A percentile compares a stretch with the other conserved stretches of the same genome.
phyloP scores from a whole-genome alignment of 164 flowering plant genomes.

The Litsea cubeba region DNA sequence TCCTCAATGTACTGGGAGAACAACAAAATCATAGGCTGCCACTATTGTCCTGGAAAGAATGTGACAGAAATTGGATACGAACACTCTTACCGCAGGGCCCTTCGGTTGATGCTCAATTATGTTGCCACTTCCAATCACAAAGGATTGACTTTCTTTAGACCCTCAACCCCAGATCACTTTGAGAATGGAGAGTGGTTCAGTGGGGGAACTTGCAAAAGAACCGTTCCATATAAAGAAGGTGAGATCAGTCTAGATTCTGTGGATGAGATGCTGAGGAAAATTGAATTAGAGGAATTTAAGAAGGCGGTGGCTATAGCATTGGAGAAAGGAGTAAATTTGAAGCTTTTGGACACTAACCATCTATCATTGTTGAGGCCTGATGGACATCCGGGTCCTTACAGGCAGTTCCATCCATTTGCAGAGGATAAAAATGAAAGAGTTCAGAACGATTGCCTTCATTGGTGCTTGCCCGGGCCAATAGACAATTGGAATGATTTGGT shows the following conservation, averaged over 20 bases:
- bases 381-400: slow-evolving; percentile 86
- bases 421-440: slow-evolving; percentile 45
- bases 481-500: slow-evolving; percentile 83
- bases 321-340: slow-evolving; percentile 41
- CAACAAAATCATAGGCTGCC: slow-evolving; percentile 61
- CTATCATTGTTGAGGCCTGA: slow-evolving; percentile 36
- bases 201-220: slow-evolving; percentile 71
- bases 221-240: slow-evolving; percentile 57
- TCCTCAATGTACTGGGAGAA: slow-evolving; percentile 71
- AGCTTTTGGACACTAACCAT: slow-evolving; percentile 57
- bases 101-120: slow-evolving; percentile 38
- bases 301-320: slow-evolving; percentile 22
- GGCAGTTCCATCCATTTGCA: slow-evolving; percentile 46
- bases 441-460: slow-evolving; percentile 79
- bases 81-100: slow-evolving; percentile 56
- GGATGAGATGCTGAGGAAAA: slow-evolving; percentile 32
- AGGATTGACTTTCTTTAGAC: slow-evolving; percentile 48
- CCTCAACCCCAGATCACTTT: slow-evolving; percentile 86
- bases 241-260: slow-evolving; percentile 50
- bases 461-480: slow-evolving; percentile 98
- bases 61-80: slow-evolving; percentile 59
- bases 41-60: slow-evolving; percentile 58
- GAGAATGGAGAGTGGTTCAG: slow-evolving; percentile 85
- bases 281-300: slow-evolving; percentile 64
- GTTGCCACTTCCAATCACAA: slow-evolving; percentile 39